Conservation (phyloP, 805 yeast genomes). For the Candida palmyrensis region DNA sequence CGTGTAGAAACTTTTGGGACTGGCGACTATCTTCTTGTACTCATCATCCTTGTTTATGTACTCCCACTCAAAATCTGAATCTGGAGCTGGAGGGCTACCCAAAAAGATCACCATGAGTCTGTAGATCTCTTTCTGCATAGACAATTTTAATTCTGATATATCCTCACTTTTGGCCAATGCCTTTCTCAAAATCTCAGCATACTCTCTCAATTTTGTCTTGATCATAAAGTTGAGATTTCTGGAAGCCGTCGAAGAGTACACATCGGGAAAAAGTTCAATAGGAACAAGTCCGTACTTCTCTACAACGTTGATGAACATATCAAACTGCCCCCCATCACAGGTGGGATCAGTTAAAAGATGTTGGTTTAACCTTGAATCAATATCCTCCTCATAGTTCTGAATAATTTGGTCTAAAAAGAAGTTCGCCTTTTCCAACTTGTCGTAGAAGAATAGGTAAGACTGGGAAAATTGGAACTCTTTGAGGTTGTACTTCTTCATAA, state of each 20-base stretch:
- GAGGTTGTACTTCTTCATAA: constrained; percentile 12
- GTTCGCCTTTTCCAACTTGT: constrained; percentile 16
- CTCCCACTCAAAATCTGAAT: constrained; percentile 11
- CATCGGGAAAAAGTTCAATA: constrained; percentile 13
- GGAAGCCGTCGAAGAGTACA: constrained; percentile 14
- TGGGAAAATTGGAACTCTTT: constrained; percentile 18
- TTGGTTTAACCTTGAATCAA: constrained; percentile 12
- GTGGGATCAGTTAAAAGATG: constrained; percentile 14
- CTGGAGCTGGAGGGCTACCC: constrained; percentile 15
- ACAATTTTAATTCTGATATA: constrained; percentile 2
- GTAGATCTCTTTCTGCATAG: constrained; percentile 14
- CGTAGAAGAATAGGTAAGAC: constrained; percentile 16
- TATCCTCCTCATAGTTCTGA: constrained; percentile 11
- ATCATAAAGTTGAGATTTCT: constrained; percentile 13
- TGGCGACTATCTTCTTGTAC: constrained; percentile 10
- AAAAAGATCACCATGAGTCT: constrained; percentile 15
- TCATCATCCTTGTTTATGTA: constrained; percentile 12
- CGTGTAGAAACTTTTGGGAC: constrained; percentile 14
- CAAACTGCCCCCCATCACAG: constrained; percentile 17
- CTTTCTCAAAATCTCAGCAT: constrained; percentile 12
- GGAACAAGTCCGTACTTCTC: constrained; percentile 17
- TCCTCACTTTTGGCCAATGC: constrained; percentile 4
- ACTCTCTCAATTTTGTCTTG: constrained; percentile 16
- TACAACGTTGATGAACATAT: constrained; percentile 14
- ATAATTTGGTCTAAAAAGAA: constrained; percentile 12